Conservation (phyloP, 2,329 filamentous ascomycete genomes). For the Fusarium sp. region DNA sequence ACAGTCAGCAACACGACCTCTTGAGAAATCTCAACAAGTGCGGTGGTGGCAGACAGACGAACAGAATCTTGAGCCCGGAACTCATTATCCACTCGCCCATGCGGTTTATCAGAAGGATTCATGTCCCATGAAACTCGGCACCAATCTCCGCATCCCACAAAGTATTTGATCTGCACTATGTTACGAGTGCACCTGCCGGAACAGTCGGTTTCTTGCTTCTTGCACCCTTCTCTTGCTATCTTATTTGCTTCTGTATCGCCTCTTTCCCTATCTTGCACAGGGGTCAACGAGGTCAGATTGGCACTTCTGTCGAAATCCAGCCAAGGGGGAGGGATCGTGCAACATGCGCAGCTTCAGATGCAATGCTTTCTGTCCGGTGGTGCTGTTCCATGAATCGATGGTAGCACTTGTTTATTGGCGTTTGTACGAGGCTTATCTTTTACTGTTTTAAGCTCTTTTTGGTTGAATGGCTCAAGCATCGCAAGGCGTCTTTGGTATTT, state of each 20-base stretch:
- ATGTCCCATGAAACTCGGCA: constrained; percentile 1
- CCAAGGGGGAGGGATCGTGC: background rate
- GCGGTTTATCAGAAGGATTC: background rate
- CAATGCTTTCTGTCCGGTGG: background rate
- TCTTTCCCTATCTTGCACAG: background rate
- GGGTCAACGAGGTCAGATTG: background rate
- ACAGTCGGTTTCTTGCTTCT: background rate
- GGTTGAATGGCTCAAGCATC: constrained; percentile 18
- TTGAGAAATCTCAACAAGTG: no score
- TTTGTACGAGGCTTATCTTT: background rate
- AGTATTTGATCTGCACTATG: constrained; percentile 17
- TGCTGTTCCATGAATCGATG: background rate
- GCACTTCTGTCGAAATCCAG: constrained; percentile 9
- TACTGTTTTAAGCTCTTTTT: background rate
- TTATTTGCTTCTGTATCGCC: constrained; percentile 1
- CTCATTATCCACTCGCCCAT: background rate
- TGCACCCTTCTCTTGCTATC: background rate
- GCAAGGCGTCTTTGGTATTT: constrained; percentile 31
- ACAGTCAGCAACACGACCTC: no score
- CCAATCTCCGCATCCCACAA: constrained; percentile 5
- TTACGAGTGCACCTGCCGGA: constrained; percentile 11
- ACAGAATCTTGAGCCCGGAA: no score
- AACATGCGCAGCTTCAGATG: background rate
- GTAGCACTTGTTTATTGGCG: background rate
- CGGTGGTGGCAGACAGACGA: no score